phyloP scores from a whole-genome alignment of 2,329 filamentous ascomycete species.

The Aspergillus sp. region DNA sequence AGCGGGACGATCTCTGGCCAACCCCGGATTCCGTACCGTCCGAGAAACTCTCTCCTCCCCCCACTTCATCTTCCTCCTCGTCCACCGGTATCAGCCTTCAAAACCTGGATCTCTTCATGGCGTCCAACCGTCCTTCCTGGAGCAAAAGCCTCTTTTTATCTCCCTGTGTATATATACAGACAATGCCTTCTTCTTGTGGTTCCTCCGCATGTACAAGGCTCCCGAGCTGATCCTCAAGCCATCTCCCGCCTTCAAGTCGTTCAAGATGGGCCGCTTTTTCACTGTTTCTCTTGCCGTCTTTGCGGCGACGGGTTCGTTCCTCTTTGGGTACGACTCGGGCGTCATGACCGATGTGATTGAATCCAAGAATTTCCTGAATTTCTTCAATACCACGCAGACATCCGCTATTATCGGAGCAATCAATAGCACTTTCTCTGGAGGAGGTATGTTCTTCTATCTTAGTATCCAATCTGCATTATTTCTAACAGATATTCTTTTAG shows the following conservation, averaged over 20 bases:
- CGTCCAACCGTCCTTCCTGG: no score
- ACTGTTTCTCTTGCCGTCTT: conserved; percentile 5
- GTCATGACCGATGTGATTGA: conserved; percentile 44
- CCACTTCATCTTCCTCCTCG: no score
- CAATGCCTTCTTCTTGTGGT: no score
- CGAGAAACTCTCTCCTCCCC: no score
- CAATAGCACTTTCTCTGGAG: conserved; percentile 59
- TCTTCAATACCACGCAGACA: conserved; percentile 39
- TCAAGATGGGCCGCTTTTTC: conserved; percentile 2
- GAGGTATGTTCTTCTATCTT: conserved; percentile 29
- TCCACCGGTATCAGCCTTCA: no score
- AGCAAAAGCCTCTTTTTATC: no score
- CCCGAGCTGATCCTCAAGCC: no score
- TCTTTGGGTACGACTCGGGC: conserved; percentile 41
- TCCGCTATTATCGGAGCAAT: conserved; percentile 57
- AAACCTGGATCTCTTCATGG: no score
- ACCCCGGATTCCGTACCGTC: no score
- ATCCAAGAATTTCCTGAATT: conserved; percentile 49
- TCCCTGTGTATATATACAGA: no score
- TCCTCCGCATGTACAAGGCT: no score
- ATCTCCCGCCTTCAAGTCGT: not conserved
- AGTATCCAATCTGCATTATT: not conserved
- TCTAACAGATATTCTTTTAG: conserved; percentile 3
- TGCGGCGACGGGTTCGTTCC: conserved; percentile 2
- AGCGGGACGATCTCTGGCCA: no score